Evolutionary conservation across 164 flowering plant species (phyloP).

Genomic region (Annona squamosa): DNA sequence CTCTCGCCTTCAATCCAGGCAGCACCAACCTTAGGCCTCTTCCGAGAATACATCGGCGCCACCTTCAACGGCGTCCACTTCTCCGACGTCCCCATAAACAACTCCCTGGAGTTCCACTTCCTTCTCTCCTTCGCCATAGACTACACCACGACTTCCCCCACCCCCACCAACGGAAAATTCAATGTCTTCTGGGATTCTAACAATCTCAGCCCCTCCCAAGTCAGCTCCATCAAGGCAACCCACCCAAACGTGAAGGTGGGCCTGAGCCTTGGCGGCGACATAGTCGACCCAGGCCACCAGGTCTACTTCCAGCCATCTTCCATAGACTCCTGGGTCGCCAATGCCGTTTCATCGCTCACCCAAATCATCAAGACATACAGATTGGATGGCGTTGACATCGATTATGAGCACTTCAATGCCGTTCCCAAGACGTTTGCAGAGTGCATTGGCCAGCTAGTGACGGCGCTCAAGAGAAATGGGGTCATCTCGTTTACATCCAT

Average conservation of each 20-base stretch:
- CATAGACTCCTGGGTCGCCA: conserved; percentile 46
- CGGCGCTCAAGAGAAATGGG: conserved; percentile 25
- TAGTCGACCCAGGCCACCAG: conserved; percentile 9
- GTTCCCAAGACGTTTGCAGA: conserved; percentile 37
- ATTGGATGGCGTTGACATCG: conserved; percentile 50
- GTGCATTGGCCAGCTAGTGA: conserved; percentile 40
- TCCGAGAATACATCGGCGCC: conserved; percentile 58
- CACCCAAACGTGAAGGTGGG: conserved; percentile 49
- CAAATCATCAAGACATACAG: conserved; percentile 32
- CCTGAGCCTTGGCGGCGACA: conserved; percentile 53
- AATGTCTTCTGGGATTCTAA: conserved; percentile 48
- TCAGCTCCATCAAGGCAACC: conserved; percentile 28
- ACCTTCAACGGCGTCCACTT: conserved; percentile 45
- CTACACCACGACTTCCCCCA: conserved; percentile 42
- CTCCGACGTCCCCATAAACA: conserved; percentile 46
- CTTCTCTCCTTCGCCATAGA: conserved; percentile 68
- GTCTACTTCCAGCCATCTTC: conserved; percentile 44
- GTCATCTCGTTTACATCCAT: conserved; percentile 48
- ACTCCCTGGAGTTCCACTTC: conserved; percentile 50
- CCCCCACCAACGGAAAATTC: conserved; percentile 59
- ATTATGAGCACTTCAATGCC: conserved; percentile 43
- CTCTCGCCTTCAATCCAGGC: conserved; percentile 10
- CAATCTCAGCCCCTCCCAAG: conserved; percentile 37
- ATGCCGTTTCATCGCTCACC: conserved; percentile 57
- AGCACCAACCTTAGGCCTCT: conserved; percentile 26